Conservation (phyloP, 306 rosid species). For the Ziziphus jujuba region DNA sequence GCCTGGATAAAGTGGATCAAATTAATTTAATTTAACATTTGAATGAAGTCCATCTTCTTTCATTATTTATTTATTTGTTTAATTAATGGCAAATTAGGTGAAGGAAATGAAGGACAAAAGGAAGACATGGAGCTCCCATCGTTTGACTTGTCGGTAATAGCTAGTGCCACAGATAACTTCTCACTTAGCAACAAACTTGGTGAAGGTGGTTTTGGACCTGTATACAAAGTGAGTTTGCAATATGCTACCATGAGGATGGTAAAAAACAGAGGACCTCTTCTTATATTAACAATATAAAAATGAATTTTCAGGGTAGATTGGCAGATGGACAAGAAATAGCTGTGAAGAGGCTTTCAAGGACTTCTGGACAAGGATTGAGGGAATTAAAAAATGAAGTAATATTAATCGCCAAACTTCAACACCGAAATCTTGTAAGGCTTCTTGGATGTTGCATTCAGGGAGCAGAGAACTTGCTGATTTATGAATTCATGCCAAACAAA, state of each 20-base stretch:
- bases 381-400: constrained; percentile 54
- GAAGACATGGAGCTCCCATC: constrained; percentile 31
- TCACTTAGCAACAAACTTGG: constrained; percentile 45
- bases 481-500: constrained; percentile 41
- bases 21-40: too few species aligned
- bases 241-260: not conserved
- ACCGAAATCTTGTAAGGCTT: constrained; percentile 57
- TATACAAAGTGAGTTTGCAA: constrained; percentile 32
- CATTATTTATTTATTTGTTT: too few species aligned
- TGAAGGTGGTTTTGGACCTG: constrained; percentile 67
- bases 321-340: constrained; percentile 49
- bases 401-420: constrained; percentile 56
- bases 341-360: constrained; percentile 53
- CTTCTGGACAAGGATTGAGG: constrained; percentile 43
- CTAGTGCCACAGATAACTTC: constrained; percentile 43
- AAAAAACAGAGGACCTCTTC: not conserved
- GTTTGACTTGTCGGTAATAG: constrained; percentile 38
- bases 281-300: too few species aligned
- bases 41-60: too few species aligned
- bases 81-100: not conserved
- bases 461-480: constrained; percentile 34
- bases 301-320: constrained; percentile 42
- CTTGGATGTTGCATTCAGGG: constrained; percentile 54
- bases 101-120: not conserved
- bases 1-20: too few species aligned